Evolutionary conservation across 176 grass and related monocot species (phyloP), one percentile per base, ranked within the genome.

Genomic region (Hyparrhenia diplandra): DNA sequence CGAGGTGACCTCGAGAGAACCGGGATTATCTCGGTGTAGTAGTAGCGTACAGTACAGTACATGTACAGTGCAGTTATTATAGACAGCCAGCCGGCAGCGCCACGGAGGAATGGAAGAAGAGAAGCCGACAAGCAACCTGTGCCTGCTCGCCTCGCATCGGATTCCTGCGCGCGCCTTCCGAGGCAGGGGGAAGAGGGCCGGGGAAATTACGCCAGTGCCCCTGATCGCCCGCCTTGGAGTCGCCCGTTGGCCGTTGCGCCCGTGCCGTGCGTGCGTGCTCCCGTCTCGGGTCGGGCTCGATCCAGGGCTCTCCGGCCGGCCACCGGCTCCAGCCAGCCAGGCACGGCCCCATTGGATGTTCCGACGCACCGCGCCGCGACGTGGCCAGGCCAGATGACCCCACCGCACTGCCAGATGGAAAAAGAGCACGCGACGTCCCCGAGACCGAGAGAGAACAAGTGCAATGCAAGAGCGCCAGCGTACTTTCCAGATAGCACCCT

Each of bases 91-190:
- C 51, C 51, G 29, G 42, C 28, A 32, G 42, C 16, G 24, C 37
- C 14, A 41, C 52, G 41, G 61, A 84, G 41, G 61, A 84, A 88
- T 75, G 71, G 87, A 55, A 29, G 59, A 64, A 16, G 62, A 24
- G 29, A 75, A 84, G 5, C 69, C 75, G 82, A 89, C 87, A 69
- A 74, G 69, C 69, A 36, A 47, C 86, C 35, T 27, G 47, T 67
- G 47, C 86, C 67, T 46, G 49, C 21, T 3, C 69, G 31, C 86
- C 2, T 32, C 31, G 31, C 31, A 88, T 88, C 69, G 87, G 87
- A 84, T 88, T 67, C 86, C 18, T 5, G 14, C 64, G 54, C 80
- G 68, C 47, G 81, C 13, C 9, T 27, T 31, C 80, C 73, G 34
- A 83, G 45, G 73, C 10, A 21, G 25, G 1, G 6, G 0, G 25